Evolutionary conservation across 805 yeast species (phyloP).

Genomic region (Hemisphaericaspora nanyangensis): DNA sequence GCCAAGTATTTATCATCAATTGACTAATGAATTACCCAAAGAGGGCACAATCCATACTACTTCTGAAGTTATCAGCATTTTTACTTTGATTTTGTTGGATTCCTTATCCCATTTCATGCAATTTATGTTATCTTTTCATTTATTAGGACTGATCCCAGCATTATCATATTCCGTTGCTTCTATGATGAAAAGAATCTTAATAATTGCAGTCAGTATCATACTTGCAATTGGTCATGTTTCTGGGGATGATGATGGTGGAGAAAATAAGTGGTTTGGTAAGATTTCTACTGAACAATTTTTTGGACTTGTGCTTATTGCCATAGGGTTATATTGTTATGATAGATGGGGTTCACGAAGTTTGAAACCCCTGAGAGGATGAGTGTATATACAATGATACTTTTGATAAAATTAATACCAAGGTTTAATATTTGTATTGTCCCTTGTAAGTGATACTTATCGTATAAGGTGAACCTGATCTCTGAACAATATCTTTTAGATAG

Average conservation of each 20-base stretch:
- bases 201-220: slow-evolving; percentile 71
- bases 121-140: slow-evolving; percentile 75
- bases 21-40: slow-evolving; percentile 7
- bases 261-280: slow-evolving; percentile 22
- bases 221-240: slow-evolving; percentile 34
- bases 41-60: slow-evolving; percentile 9
- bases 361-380: slow-evolving; percentile 9
- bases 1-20: slow-evolving; percentile 22
- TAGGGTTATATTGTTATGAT: slow-evolving; percentile 62
- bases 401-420: too few relatives aligned
- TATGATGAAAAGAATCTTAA: slow-evolving; percentile 82
- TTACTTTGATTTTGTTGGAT: slow-evolving; percentile 54
- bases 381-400: too few relatives aligned
- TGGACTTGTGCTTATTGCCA: slow-evolving; percentile 49
- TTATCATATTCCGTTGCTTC: slow-evolving; percentile 84
- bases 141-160: slow-evolving; percentile 77
- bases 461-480: slow-evolving; percentile 3
- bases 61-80: slow-evolving; percentile 31
- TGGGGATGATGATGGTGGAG: slow-evolving; percentile 5
- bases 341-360: slow-evolving; percentile 48
- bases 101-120: slow-evolving; percentile 79
- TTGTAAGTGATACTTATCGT: too few relatives aligned
- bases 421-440: too few relatives aligned
- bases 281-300: slow-evolving; percentile 43
- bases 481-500: too few relatives aligned